These are phyloP conservation scores for Penicillium odoratum DNA, from an alignment of 495 filamentous ascomycete species.

Conservation along the genomic window DNA sequence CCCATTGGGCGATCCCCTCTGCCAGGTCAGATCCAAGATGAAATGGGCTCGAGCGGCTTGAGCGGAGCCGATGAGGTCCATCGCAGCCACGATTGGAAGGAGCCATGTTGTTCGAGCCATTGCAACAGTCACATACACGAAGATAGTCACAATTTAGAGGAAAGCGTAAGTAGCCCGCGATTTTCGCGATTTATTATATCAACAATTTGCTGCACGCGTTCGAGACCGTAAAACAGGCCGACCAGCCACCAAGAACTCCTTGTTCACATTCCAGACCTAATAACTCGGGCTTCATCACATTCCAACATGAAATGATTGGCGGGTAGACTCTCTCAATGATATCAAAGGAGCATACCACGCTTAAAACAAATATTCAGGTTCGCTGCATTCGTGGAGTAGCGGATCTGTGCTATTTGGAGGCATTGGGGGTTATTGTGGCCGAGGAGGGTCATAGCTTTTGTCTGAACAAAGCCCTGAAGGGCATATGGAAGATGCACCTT, in stretches of 20 bases:
- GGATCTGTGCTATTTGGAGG: not conserved
- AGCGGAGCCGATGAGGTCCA: constrained; percentile 1
- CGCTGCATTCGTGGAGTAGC: not conserved
- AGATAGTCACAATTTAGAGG: not conserved
- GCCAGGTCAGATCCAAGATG: constrained; percentile 37
- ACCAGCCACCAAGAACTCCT: not conserved
- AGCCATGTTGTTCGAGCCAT: constrained; percentile 3
- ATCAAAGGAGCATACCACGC: not conserved
- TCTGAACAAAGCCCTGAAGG: not conserved
- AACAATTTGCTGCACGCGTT: not conserved
- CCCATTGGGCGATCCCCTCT: constrained; percentile 39
- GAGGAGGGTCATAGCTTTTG: not conserved
- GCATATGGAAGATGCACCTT: too few species aligned
- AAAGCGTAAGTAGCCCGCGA: not conserved
- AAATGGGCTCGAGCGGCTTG: constrained; percentile 19
- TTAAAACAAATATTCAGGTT: not conserved
- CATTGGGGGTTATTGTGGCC: not conserved
- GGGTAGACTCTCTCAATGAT: not conserved
- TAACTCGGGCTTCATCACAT: not conserved
- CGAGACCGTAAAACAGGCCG: not conserved
- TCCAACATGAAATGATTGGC: not conserved
- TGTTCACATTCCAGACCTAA: not conserved
- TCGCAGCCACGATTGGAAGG: not conserved
- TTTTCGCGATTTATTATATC: not conserved
- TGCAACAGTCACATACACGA: not conserved